phyloP scores from a whole-genome alignment of 1,139 yeast species.

The Geotrichum citri-aurantii region DNA sequence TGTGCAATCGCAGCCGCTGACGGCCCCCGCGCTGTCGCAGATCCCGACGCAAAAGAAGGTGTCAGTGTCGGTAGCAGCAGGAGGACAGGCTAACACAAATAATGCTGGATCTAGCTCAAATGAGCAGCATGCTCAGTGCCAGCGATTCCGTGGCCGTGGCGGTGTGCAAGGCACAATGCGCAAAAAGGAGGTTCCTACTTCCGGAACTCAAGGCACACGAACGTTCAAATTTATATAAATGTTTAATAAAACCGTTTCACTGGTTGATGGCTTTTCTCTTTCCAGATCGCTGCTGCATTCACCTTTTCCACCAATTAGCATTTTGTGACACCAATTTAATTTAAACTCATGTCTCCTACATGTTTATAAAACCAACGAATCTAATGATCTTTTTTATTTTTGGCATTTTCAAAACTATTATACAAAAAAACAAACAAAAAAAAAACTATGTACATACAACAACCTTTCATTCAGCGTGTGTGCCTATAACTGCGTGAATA shows the following conservation, averaged over 20 bases:
- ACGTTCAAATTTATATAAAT: background rate
- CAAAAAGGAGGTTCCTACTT: background rate
- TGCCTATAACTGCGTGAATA: background rate
- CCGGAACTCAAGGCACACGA: background rate
- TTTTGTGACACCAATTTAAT: background rate
- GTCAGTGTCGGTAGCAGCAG: background rate
- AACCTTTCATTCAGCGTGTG: background rate
- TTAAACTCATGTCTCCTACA: background rate
- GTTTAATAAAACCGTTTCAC: too few species aligned
- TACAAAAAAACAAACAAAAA: background rate
- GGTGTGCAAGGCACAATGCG: constrained; percentile 32
- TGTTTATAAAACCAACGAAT: too few species aligned
- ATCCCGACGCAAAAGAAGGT: background rate
- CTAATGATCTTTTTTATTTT: background rate
- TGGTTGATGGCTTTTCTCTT: too few species aligned
- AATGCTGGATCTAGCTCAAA: constrained; percentile 13
- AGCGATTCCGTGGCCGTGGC: constrained; percentile 33
- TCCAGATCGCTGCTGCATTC: background rate
- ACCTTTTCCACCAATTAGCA: background rate
- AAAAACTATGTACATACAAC: constrained; percentile 10
- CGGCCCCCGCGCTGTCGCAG: background rate
- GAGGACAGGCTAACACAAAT: constrained; percentile 1
- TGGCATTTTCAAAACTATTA: background rate
- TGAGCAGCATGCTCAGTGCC: constrained; percentile 6
- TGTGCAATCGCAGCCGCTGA: background rate